Evolutionary conservation across 169 alveolate species (phyloP).

Genomic region (Eimeria falciformis): DNA sequence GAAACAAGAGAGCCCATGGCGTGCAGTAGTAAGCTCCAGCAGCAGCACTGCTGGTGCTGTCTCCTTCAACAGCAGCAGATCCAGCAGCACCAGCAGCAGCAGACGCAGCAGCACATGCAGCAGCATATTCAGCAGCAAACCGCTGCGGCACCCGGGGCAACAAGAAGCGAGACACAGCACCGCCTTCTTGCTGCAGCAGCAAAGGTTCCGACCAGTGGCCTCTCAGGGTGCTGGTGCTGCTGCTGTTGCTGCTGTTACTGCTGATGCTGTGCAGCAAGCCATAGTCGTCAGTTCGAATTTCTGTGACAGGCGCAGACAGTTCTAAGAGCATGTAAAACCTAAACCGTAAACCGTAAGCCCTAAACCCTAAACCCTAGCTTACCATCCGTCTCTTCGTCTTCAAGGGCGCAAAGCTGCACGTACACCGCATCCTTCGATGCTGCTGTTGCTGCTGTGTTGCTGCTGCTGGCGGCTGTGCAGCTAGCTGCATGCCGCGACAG

Average conservation of each 20-base stretch:
- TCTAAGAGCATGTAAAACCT: neutral
- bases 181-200: conserved; percentile 10
- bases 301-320: neutral
- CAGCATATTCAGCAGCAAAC: conserved; percentile 37
- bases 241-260: neutral
- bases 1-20: conserved; percentile 25
- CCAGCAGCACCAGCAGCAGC: neutral
- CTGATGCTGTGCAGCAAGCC: neutral
- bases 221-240: neutral
- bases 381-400: conserved; percentile 30
- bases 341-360: conserved; percentile 47
- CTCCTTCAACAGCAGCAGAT: neutral
- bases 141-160: neutral
- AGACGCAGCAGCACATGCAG: neutral
- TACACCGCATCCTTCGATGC: neutral
- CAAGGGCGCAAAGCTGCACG: conserved; percentile 61
- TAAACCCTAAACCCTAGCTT: neutral
- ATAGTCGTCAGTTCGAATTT: neutral
- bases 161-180: neutral
- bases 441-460: neutral
- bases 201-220: conserved; percentile 12
- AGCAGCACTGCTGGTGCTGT: neutral
- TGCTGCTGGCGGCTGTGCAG: conserved; percentile 43
- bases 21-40: neutral
- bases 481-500: conserved; percentile 19